phyloP scores from a whole-genome alignment of 768 basidiomycete species.

The Epithele typhae region DNA sequence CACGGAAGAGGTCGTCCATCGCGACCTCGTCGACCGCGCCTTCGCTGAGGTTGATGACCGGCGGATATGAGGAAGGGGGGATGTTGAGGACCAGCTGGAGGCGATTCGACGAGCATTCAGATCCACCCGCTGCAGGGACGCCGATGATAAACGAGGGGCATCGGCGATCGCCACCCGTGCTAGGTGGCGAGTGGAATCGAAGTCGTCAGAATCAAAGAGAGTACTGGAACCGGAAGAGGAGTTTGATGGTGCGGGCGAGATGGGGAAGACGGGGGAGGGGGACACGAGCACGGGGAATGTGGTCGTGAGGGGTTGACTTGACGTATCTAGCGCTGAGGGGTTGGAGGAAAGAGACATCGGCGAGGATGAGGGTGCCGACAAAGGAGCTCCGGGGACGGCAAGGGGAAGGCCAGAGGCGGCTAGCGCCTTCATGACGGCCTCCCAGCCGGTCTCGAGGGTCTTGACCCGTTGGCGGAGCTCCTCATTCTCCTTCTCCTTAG shows the following conservation, averaged over 20 bases:
- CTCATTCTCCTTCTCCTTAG: constrained; percentile 62
- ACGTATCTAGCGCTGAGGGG: constrained; percentile 19
- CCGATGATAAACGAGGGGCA: constrained; percentile 44
- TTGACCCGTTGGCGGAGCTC: constrained; percentile 73
- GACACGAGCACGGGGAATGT: constrained; percentile 30
- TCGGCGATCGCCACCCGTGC: constrained; percentile 93
- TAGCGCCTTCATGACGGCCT: constrained; percentile 72
- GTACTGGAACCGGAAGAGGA: constrained; percentile 29
- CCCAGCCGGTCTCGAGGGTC: constrained; percentile 78
- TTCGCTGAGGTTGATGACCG: constrained; percentile 17
- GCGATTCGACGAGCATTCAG: constrained; percentile 20
- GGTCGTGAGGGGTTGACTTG: constrained; percentile 25
- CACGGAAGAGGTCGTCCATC: constrained; percentile 66
- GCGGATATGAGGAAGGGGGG: constrained; percentile 19
- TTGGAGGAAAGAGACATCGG: constrained; percentile 16
- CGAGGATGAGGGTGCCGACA: constrained; percentile 24
- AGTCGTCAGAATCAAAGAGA: constrained; percentile 28
- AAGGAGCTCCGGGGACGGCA: constrained; percentile 31
- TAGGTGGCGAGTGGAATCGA: constrained; percentile 90
- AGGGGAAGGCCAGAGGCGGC: constrained; percentile 62
- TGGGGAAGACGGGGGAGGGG: constrained; percentile 29
- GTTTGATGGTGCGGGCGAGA: constrained; percentile 33
- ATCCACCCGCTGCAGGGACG: constrained; percentile 95
- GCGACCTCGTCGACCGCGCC: constrained; percentile 50
- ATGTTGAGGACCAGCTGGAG: constrained; percentile 36